Evolutionary conservation across 495 filamentous ascomycete genomes (phyloP).

Genomic region (Glutinoglossum americanum): DNA sequence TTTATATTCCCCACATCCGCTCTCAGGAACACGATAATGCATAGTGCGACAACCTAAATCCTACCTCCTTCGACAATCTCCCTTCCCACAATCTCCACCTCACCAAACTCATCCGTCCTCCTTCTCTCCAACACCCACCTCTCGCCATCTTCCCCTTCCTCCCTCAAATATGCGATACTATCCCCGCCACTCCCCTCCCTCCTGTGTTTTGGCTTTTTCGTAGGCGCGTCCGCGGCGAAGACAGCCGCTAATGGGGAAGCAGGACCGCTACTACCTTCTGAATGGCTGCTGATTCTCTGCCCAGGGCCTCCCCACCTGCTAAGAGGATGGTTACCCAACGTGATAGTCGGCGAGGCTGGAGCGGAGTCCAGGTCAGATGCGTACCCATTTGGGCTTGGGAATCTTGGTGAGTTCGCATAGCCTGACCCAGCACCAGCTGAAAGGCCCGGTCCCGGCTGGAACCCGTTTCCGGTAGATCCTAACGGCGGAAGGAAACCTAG

Average conservation of each 20-base stretch:
- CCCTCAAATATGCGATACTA: slow-evolving; percentile 19
- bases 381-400: neutral
- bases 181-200: slow-evolving; percentile 17
- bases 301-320: slow-evolving; percentile 2
- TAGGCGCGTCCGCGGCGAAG: neutral
- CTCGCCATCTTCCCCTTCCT: slow-evolving; percentile 12
- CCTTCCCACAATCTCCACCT: slow-evolving; percentile 18
- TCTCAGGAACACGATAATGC: no score
- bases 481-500: neutral
- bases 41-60: slow-evolving; percentile 9
- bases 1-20: no score
- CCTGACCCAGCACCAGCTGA: neutral
- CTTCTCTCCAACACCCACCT: slow-evolving; percentile 22
- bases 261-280: slow-evolving; percentile 7
- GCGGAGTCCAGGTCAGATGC: neutral
- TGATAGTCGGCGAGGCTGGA: neutral
- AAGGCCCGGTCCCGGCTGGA: neutral
- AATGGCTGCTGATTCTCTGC: slow-evolving; percentile 5
- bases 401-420: neutral
- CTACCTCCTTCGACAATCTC: slow-evolving; percentile 20
- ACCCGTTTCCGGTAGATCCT: neutral
- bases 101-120: slow-evolving; percentile 18
- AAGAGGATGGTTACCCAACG: neutral
- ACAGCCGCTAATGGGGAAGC: neutral
- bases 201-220: slow-evolving; percentile 10